A percentile compares a stretch with the other conserved stretches of the same genome.
Conservation (phyloP, 208 protist genomes). For the Leishmania arabica region DNA sequence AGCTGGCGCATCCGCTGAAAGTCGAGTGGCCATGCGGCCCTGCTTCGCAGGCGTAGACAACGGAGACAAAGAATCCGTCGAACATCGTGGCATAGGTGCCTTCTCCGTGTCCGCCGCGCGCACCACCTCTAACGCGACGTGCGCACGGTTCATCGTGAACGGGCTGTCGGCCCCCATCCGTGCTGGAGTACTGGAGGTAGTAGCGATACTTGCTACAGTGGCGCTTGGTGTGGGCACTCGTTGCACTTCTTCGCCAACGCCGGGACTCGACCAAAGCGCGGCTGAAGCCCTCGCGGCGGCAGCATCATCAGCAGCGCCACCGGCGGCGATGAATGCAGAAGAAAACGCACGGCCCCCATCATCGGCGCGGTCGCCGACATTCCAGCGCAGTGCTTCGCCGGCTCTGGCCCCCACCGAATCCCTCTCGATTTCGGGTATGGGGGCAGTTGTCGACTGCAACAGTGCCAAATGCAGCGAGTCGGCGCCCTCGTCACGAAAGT, state of each 20-base stretch:
- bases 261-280: not conserved
- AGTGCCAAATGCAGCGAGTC: not conserved
- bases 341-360: not conserved
- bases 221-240: not conserved
- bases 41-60: not conserved
- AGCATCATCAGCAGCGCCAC: not conserved
- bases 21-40: slow-evolving; percentile 14
- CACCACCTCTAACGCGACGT: not conserved
- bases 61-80: not conserved
- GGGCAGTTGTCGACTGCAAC: not conserved
- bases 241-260: not conserved
- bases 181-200: not conserved
- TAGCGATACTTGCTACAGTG: not conserved
- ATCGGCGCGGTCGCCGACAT: not conserved
- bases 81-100: not conserved
- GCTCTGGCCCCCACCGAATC: not conserved
- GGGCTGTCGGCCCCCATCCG: not conserved
- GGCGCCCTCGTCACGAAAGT: not conserved
- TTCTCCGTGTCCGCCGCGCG: not conserved
- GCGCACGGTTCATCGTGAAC: not conserved
- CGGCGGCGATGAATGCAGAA: not conserved
- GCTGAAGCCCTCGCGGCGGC: not conserved
- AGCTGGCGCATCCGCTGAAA: slow-evolving; percentile 4
- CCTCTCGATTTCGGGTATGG: not conserved
- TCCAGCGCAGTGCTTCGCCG: not conserved